Base-by-base conservation (phyloP, 1,284 basidiomycete genomes). In the Melampsora americana region DNA sequence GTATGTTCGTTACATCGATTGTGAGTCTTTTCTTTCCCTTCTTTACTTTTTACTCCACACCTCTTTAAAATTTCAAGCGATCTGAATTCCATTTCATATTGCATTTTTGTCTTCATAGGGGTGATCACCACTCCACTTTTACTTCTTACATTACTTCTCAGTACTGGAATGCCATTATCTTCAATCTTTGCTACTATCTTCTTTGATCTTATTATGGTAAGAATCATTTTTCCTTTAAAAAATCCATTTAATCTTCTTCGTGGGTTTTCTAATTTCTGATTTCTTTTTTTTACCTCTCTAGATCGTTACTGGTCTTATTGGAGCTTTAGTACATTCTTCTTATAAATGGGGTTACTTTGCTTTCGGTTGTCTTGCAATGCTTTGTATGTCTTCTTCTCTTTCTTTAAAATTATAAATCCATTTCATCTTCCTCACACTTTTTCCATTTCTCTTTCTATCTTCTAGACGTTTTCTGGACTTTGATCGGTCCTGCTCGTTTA, bases 1-100 rank as follows among this genome's bases (percentile, higher is more conserved):
- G 87, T 88, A 85, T 61, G 84, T 84, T 0, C 84, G 87, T 59
- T 88, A 87, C 80, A 87, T 88, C 79, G 86, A 87, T 79, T 87
- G 86, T 44, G 12, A 44, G 42, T 44, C 12, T 35, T 35, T 35
- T 35, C 35, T 35, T 4, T 35, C n/a, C n/a, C 42, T 44, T 44
- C 42, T 44, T 44, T 14, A 44, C 3, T 14, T 44, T 44, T 14
- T 44, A 44, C 12, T 39, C 35, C 2, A 44, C 11, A 14, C 12
- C 7, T 44, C 12, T 14, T 44, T 14, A 14, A 44, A 2, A 14
- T 44, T 14, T 14, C 0, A 44, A 44, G 12, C 12, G 42, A 44
- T 11, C 12, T 44, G 12, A 14, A 44, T 14, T 11, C 42, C 16
- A 44, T 14, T 1, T 14, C 1, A 42, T 7, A 12, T 44, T 44